Evolutionary conservation across 2,329 filamentous ascomycete species (phyloP), one percentile per base, ranked within the genome.

Genomic region (Penicillium psychrosexuale): DNA sequence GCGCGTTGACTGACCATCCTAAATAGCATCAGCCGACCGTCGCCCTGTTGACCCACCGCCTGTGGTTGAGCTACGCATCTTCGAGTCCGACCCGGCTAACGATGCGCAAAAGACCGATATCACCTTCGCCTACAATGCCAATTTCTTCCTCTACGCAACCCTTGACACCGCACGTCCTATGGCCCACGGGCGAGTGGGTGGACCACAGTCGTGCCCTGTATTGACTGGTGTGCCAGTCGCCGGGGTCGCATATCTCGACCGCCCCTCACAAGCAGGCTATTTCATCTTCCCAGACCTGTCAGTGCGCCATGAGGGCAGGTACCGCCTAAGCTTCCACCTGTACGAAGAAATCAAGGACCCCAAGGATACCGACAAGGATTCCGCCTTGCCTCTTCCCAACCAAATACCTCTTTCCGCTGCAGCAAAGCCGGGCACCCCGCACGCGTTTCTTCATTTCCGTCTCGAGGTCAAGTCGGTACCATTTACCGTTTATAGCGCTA

Each of bases 231-330:
- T 96, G 65, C 91, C 92, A 0, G 93, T 96, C 13, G 94, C 93
- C 17, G 94, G 93, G 55, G 96, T 97, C 83, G 92, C 93, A 24
- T 97, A 97, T 70, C 82, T 99, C 47, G 93, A 97, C 71, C 88
- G 93, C 42, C 94, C 94, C 1, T 76, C 72, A 2, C 84, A 83
- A 19, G 85, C 85, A 15, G 94, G 92, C 51, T 99, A 97, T 74
- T 99, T 99, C 75, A 90, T 99, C 72, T 99, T 99, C 72, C 94
- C 94, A 3, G 94, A 99, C 73, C 80, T 97, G 28, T 97, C 93
- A 0, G 93, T 99, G 45, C 87, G 94, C 53, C 93, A 99, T 68
- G 94, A 99, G 74, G 94, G 94, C 59, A 87, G 88, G 63, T 99
- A 97, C 73, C 83, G 88, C n/a, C 77, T 99, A 51, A 89, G 86